phyloP scores from a whole-genome alignment of 768 basidiomycete species.

The Cystobasidium tubakii region DNA sequence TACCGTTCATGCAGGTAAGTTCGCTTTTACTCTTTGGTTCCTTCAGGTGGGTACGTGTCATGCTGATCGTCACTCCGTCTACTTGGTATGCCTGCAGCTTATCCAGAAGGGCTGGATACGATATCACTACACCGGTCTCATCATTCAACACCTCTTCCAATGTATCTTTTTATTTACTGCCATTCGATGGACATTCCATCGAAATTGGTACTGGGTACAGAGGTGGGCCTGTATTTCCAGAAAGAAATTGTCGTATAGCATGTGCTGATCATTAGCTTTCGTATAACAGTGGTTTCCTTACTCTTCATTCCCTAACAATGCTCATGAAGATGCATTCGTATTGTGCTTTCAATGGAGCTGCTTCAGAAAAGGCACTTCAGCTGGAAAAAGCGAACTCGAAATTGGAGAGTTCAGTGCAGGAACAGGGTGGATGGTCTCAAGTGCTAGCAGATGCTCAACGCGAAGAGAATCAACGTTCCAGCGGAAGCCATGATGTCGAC shows the following conservation, averaged over 20 bases:
- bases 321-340: conserved; percentile 79
- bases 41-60: background rate
- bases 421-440: conserved; percentile 63
- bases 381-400: conserved; percentile 52
- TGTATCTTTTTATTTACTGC: conserved; percentile 64
- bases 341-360: conserved; percentile 76
- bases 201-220: conserved; percentile 44
- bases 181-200: conserved; percentile 82
- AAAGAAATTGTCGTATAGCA: too few species aligned
- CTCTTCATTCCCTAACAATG: conserved; percentile 67
- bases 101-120: conserved; percentile 70
- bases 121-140: conserved; percentile 69
- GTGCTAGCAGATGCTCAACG: conserved; percentile 18
- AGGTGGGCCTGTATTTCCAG: conserved; percentile 48
- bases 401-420: conserved; percentile 52
- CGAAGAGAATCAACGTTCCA: conserved; percentile 13
- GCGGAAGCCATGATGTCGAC: conserved; percentile 3
- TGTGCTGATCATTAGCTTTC: background rate
- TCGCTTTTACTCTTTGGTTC: background rate
- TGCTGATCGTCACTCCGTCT: background rate
- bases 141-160: conserved; percentile 77
- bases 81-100: conserved; percentile 35
- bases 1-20: conserved; percentile 68
- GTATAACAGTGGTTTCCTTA: conserved; percentile 64
- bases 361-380: conserved; percentile 53